A percentile compares a stretch with the other conserved stretches of the same genome.
Conservation (phyloP, 441 rosid species). For the Theobroma grandiflorum region DNA sequence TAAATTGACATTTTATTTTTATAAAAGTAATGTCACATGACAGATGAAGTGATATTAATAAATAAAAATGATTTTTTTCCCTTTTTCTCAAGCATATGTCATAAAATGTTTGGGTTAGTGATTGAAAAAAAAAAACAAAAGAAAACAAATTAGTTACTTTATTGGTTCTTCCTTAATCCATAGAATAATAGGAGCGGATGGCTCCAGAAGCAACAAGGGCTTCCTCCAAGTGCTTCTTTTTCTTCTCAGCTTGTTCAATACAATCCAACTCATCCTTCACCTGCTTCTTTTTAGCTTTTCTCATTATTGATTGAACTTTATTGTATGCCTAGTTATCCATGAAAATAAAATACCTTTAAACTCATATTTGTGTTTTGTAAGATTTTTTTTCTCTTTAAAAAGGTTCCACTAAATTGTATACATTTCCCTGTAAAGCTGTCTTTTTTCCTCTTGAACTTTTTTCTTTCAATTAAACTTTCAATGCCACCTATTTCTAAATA, state of each 20-base stretch:
- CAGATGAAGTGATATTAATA: too few relatives aligned
- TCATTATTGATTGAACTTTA: slow-evolving; percentile 70
- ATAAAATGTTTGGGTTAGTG: too few relatives aligned
- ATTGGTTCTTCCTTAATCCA: slow-evolving; percentile 73
- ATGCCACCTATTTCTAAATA: slow-evolving; percentile 49
- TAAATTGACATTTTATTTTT: too few relatives aligned
- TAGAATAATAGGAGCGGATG: slow-evolving; percentile 49
- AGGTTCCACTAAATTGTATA: slow-evolving; percentile 54
- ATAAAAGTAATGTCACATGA: too few relatives aligned
- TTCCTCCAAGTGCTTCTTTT: slow-evolving; percentile 90
- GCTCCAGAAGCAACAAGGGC: slow-evolving; percentile 98
- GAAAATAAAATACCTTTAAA: slow-evolving; percentile 36
- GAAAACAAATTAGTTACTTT: too few relatives aligned
- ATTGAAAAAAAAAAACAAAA: too few relatives aligned
- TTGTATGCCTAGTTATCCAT: slow-evolving; percentile 80
- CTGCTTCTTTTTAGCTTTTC: slow-evolving; percentile 84
- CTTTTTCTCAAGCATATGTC: too few relatives aligned
- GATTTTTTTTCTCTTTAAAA: slow-evolving; percentile 30
- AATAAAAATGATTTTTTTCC: too few relatives aligned
- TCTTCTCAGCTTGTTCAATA: slow-evolving; percentile 93
- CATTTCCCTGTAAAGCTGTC: slow-evolving; percentile 50
- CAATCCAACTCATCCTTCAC: slow-evolving; percentile 93
- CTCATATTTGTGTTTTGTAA: slow-evolving; percentile 38
- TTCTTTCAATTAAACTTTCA: slow-evolving; percentile 20
- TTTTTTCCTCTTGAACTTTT: slow-evolving; percentile 27